Base-by-base conservation (phyloP, 2,329 filamentous ascomycete species). In the Byssoonygena ceratinophila region DNA sequence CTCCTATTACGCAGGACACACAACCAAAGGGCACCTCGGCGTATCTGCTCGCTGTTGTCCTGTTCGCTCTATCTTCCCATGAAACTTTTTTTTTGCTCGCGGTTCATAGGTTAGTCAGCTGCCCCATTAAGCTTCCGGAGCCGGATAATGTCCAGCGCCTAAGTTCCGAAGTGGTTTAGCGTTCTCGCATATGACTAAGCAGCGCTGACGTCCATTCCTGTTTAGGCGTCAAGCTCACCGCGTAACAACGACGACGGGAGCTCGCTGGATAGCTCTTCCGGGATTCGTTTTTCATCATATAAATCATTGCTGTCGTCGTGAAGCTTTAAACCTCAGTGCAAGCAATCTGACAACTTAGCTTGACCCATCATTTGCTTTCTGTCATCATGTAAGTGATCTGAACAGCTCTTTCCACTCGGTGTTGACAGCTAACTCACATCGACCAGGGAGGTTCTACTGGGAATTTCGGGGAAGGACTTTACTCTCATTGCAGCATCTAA, bases 401-500 rank as follows among this genome's bases (percentile, higher is more conserved):
- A 16, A 4, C 29, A 16, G 16, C 39, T 45, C 4, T 3, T 37
- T 34, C 27, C 8, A 6, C 25, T 4, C 34, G 18, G 2, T 11
- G 29, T 54, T 58, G 16, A 16, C 22, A 31, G 63, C 52, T 22
- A 25, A 31, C 20, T 54, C 22, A 54, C 29, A 14, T 14, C 18
- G 34, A 14, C 18, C 11, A 97, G 90, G 92, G 92, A 98, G 82
- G 87, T 97, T 70, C 80, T 98, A 68, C 81, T 98, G 63, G 92
- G 92, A 66, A 95, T 98, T 71, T 96, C 91, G 55, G 94, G 92
- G 76, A 95, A 95, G 78, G 94, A 98, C 81, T 98, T 96, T 72
- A 94, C 90, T 75, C 83, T 98, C 79, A 83, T 98, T 70, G 92
- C 89, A 65, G 87, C 92, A 64, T 97, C 90, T 58, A 97, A 98